These are phyloP conservation scores for Golubevia pallescens DNA, from an alignment of 1,284 basidiomycete species.

Conservation along the genomic window DNA sequence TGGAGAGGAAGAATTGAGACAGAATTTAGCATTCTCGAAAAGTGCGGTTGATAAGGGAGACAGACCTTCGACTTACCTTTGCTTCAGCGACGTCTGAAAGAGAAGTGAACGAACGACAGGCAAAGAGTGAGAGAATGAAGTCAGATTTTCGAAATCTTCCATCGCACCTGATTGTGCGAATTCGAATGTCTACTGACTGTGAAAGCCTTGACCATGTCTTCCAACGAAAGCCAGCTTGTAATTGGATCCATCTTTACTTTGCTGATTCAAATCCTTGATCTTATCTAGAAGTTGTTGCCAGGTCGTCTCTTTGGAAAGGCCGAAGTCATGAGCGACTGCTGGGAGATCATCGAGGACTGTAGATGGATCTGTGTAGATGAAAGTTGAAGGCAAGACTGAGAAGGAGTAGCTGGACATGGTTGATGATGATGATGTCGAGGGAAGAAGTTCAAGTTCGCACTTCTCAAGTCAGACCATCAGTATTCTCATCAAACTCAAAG, in stretches of 20 bases:
- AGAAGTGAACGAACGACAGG: too few relatives aligned
- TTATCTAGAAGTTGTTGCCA: slow-evolving; percentile 18
- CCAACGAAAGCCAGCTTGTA: slow-evolving; percentile 35
- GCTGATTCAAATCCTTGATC: slow-evolving; percentile 22
- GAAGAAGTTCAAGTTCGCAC: too few relatives aligned
- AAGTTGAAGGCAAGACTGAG: slow-evolving; percentile 14
- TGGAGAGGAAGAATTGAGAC: neutral
- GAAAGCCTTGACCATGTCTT: slow-evolving; percentile 35
- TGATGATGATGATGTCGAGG: neutral
- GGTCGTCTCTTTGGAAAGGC: slow-evolving; percentile 23
- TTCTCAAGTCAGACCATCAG: too few relatives aligned
- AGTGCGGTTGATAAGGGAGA: neutral
- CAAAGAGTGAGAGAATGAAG: too few relatives aligned
- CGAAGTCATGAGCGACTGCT: slow-evolving; percentile 32
- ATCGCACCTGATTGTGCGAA: too few relatives aligned
- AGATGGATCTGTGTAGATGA: slow-evolving; percentile 28
- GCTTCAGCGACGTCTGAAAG: slow-evolving; percentile 19
- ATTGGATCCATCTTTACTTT: slow-evolving; percentile 14
- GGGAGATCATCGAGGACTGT: slow-evolving; percentile 20
- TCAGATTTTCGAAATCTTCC: too few relatives aligned
- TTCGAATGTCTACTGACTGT: too few relatives aligned
- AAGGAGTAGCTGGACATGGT: slow-evolving; percentile 15
- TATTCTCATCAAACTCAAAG: too few relatives aligned
- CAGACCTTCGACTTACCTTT: neutral
- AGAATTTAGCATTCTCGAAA: neutral